Conservation (phyloP, 202 grass and related monocot species). For the Zoysia matrella region DNA sequence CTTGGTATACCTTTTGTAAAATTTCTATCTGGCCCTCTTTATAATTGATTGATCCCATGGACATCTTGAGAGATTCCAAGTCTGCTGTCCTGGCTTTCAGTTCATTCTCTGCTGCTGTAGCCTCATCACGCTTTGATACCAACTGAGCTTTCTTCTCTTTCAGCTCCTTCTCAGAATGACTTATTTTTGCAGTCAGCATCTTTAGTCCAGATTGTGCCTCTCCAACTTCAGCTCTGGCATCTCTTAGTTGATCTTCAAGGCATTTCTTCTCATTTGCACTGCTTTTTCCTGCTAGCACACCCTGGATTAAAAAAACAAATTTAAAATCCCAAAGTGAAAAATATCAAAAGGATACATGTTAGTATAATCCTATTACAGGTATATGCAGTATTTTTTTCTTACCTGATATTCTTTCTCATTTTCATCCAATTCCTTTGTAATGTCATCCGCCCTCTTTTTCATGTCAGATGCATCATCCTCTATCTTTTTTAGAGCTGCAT, state of each 20-base stretch:
- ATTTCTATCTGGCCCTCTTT: slow-evolving; percentile 63
- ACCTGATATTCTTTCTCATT: slow-evolving; percentile 92
- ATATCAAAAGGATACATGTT: slow-evolving; percentile 19
- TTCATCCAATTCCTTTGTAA: slow-evolving; percentile 71
- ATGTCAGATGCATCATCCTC: slow-evolving; percentile 77
- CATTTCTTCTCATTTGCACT: slow-evolving; percentile 90
- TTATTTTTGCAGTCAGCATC: slow-evolving; percentile 38
- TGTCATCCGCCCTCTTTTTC: slow-evolving; percentile 71
- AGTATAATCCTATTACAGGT: slow-evolving; percentile 21
- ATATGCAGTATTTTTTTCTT: neutral
- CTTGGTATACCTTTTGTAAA: slow-evolving; percentile 72
- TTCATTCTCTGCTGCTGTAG: no score
- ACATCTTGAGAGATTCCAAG: no score
- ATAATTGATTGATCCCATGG: no score
- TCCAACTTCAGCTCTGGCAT: slow-evolving; percentile 93
- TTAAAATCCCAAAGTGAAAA: slow-evolving; percentile 33
- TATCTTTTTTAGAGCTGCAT: slow-evolving; percentile 73
- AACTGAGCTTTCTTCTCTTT: no score
- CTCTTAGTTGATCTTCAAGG: slow-evolving; percentile 95
- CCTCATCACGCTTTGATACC: no score
- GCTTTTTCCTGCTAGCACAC: slow-evolving; percentile 92
- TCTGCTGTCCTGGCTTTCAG: no score
- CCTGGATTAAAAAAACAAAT: slow-evolving; percentile 53
- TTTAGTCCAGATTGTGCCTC: slow-evolving; percentile 82
- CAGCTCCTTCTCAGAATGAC: no score